A percentile compares a stretch with the other conserved stretches of the same genome.
These are phyloP conservation scores for Chlamydomonas reinhardtii DNA, from an alignment of 163 green algal genomes.

Conservation along the genomic window DNA sequence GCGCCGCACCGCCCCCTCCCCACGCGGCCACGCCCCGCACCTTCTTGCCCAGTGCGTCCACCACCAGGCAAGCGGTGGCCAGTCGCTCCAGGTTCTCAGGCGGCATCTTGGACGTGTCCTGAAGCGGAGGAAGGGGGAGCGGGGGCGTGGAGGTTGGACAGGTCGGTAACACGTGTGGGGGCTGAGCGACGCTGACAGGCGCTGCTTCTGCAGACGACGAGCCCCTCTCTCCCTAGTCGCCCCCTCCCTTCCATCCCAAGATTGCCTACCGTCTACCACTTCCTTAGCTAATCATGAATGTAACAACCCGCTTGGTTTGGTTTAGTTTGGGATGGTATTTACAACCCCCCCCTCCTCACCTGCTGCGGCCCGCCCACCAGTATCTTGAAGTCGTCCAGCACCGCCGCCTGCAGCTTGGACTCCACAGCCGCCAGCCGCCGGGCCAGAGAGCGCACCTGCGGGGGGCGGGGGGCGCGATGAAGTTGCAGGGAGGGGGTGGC, in stretches of 20 bases:
- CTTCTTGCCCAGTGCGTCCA: conserved; percentile 81
- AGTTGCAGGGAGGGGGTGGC: no score
- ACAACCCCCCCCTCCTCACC: background rate
- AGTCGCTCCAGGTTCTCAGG: conserved; percentile 90
- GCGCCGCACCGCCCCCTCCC: background rate
- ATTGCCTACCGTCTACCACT: no score
- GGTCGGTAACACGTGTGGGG: no score
- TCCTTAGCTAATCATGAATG: no score
- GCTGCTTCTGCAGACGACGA: no score
- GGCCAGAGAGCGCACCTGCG: conserved; percentile 64
- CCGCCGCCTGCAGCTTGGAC: conserved; percentile 60
- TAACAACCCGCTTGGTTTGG: no score
- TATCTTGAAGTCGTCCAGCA: conserved; percentile 95
- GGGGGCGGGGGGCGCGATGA: no score
- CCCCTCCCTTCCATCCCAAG: no score
- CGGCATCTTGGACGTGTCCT: conserved; percentile 41
- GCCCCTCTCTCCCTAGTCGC: no score
- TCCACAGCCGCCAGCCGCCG: conserved; percentile 67
- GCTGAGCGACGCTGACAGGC: no score
- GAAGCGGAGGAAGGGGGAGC: background rate
- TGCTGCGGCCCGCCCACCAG: conserved; percentile 65
- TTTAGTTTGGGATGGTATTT: no score
- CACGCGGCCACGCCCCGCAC: conserved; percentile 50
- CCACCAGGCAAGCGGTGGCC: conserved; percentile 87
- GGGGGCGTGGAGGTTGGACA: no score